Percentiles rank a stretch among this genome's conserved stretches.
These are phyloP conservation scores for Ascochyta rabiei DNA, from an alignment of 2,329 filamentous ascomycete species.

Conservation along the genomic window DNA sequence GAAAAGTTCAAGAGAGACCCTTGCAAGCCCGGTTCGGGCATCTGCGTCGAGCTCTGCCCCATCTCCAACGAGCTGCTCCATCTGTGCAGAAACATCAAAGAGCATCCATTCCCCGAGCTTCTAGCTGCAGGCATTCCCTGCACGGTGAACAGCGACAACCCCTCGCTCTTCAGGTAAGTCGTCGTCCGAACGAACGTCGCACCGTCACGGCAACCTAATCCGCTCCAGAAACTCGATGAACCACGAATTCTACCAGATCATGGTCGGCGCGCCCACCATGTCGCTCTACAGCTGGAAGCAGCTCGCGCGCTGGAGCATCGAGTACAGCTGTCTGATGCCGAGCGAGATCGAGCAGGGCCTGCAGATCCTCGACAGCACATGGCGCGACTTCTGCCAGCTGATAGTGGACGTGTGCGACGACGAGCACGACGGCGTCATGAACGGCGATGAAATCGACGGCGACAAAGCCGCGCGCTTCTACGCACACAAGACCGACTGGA, in stretches of 20 bases:
- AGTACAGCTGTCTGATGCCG: conserved; percentile 50
- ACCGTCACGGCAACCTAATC: not conserved
- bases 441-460: not conserved
- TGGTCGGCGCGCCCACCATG: conserved; percentile 72
- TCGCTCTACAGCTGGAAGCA: conserved; percentile 74
- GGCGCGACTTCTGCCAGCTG: conserved; percentile 64
- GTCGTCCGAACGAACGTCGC: not conserved
- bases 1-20: conserved; percentile 60
- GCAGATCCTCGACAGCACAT: conserved; percentile 60
- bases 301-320: conserved; percentile 54
- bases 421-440: not conserved
- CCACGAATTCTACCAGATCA: conserved; percentile 78
- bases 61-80: conserved; percentile 79
- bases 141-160: conserved; percentile 77
- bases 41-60: conserved; percentile 77
- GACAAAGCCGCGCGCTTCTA: not conserved
- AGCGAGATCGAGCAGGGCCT: conserved; percentile 50
- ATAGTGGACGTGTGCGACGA: conserved; percentile 47
- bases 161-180: conserved; percentile 69
- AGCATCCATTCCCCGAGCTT: conserved; percentile 71
- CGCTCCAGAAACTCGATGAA: conserved; percentile 67
- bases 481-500: not conserved
- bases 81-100: conserved; percentile 67
- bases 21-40: conserved; percentile 42
- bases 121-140: conserved; percentile 76